Base-by-base conservation (phyloP, 2,329 filamentous ascomycete species). In the Hysterium pulicare region DNA sequence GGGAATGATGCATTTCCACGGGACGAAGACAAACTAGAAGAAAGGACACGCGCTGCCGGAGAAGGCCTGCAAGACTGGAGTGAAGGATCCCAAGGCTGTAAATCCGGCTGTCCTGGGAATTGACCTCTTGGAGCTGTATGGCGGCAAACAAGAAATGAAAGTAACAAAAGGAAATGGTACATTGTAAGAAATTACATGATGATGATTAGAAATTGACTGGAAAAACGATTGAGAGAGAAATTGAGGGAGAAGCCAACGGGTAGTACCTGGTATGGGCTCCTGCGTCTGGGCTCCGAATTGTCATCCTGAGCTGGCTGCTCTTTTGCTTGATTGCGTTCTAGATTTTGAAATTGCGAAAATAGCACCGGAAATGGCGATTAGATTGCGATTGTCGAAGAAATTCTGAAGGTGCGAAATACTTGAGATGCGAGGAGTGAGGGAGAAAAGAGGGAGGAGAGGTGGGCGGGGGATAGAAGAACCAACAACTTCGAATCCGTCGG, bases 231-330 rank as follows among this genome's bases (percentile, higher is more conserved):
- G 38, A 46, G 16, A 33, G 42, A 54, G 48, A 50, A 54, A 55
- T 53, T 43, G 45, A 40, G 45, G 47, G 47, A 54, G 50, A 54
- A 50, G 66, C 61, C 62, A 48, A 59, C 62, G 65, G 64, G 62
- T 61, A 64, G 59, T 68, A 68, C 65, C 65, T 68, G 53, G 62
- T 59, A 54, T 61, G 55, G 63, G 59, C 58, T 67, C 57, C 47
- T 50, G 37, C 56, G 58, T 63, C 56, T 64, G 62, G 64, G 59
- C 61, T 68, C 64, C 63, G 65, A 68, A 61, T 61, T 66, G 64
- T 63, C 65, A 68, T 68, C 59, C 62, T 68, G 65, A 67, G 60
- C 62, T 58, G 60, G 58, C n/a, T 36, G 64, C 62, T 66, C 62
- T 60, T 42, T 7, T 58, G 49, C 48, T 42, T 40, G 10, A 38